Evolutionary conservation across 2,329 filamentous ascomycete species (phyloP), one percentile per base, ranked within the genome.

Genomic region (Pyricularia pennisetigena): DNA sequence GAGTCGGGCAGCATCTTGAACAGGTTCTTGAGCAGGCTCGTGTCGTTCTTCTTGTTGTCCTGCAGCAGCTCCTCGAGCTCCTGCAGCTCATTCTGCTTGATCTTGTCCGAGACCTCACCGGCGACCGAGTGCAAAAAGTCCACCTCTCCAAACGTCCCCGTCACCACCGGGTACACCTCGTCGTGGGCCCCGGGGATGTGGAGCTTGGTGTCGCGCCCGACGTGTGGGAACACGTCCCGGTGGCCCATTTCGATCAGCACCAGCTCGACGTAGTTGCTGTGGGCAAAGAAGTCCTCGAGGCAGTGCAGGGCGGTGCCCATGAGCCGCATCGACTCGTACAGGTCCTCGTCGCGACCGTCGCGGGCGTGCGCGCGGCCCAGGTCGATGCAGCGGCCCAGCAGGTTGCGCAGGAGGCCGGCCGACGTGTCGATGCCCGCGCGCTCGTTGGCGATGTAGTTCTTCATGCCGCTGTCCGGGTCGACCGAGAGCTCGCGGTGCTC

Each of bases 401-500:
- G 86, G 70, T 86, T 84, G 68, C 91, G 87, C 69, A 97, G 86
- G 74, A 96, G 88, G 65, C 84, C 82, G 69, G 93, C 90, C 65
- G 92, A 96, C 63, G 91, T 97, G 79, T 90, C 91, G 76, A 96
- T 95, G 62, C 86, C 86, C 69, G 85, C 80, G 66, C 86, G 82
- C 77, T 97, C 94, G 71, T 93, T 93, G 54, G 94, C 93, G 78
- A 97, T 97, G 79, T 97, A 97, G 77, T 94, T 95, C 82, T 98
- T 98, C 80, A 97, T 83, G 73, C 90, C 91, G 8, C 89, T 89
- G 68, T 87, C 81, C 1, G 86, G 84, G 74, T 98, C 92, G 73
- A 98, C 85, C 64, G 85, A 86, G 41, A 97, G 84, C 80, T 97
- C 94, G 65, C 87, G 84, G 29, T 83, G 75, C 80, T 96, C 93